A percentile compares a stretch with the other conserved stretches of the same genome.
phyloP scores from a whole-genome alignment of 2,329 filamentous ascomycete species.

The Nigrograna mackinnonii region DNA sequence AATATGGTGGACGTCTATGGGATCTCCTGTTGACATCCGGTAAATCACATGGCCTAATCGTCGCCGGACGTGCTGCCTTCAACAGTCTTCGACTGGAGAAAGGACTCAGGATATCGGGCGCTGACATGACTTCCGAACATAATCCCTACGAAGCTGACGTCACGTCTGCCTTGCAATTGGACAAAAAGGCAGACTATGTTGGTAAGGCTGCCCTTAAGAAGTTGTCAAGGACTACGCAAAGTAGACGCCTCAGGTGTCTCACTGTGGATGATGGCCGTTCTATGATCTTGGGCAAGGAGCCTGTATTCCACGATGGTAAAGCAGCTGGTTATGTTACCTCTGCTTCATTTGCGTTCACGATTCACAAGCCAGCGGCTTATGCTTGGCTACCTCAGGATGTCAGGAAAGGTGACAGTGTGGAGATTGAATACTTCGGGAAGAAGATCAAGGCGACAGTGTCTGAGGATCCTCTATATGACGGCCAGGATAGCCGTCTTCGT shows the following conservation, averaged over 20 bases:
- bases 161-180: conserved; percentile 51
- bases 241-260: conserved; percentile 52
- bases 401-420: conserved; percentile 54
- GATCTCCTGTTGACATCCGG: conserved; percentile 61
- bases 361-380: conserved; percentile 63
- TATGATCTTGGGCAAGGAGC: conserved; percentile 65
- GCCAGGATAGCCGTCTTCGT: not conserved
- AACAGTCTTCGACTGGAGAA: conserved; percentile 63
- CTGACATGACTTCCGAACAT: conserved; percentile 64
- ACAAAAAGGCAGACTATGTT: conserved; percentile 53
- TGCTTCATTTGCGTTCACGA: conserved; percentile 63
- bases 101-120: conserved; percentile 60
- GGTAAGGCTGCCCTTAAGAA: conserved; percentile 55
- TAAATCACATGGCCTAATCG: conserved; percentile 58
- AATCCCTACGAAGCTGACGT: conserved; percentile 64
- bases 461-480: conserved; percentile 48
- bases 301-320: conserved; percentile 55
- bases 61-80: conserved; percentile 62
- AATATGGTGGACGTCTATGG: conserved; percentile 63
- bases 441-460: conserved; percentile 58
- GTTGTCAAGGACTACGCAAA: conserved; percentile 39
- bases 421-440: conserved; percentile 65
- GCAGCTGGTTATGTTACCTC: conserved; percentile 63
- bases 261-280: conserved; percentile 61
- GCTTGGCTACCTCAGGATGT: conserved; percentile 58